A percentile compares a stretch with the other conserved stretches of the same genome.
These are phyloP conservation scores for Escovopsis sp. DNA, from an alignment of 2,329 filamentous ascomycete genomes.

Conservation along the genomic window DNA sequence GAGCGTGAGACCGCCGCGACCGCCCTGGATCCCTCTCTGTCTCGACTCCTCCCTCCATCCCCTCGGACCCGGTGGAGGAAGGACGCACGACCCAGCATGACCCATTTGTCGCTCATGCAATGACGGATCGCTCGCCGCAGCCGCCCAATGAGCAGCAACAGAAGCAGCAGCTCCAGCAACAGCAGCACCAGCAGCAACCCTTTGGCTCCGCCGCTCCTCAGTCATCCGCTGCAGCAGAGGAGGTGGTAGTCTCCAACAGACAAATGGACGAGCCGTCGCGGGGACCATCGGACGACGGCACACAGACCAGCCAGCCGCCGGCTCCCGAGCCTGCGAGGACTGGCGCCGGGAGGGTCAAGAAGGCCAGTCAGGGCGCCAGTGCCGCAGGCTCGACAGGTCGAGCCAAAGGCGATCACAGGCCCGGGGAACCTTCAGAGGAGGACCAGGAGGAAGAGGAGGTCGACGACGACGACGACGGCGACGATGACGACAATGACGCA, in stretches of 20 bases:
- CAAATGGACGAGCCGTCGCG: neutral
- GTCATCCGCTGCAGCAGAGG: neutral
- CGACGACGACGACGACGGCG: conserved; percentile 9
- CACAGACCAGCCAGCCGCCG: too few relatives aligned
- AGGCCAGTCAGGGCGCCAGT: neutral
- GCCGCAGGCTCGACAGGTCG: conserved; percentile 1
- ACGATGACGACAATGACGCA: conserved; percentile 12
- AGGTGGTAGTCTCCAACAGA: neutral
- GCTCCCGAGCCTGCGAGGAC: too few relatives aligned
- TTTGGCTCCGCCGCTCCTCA: neutral
- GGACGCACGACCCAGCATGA: conserved; percentile 14
- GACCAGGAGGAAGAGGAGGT: conserved; percentile 7
- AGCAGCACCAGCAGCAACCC: conserved; percentile 1
- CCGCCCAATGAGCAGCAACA: conserved; percentile 12
- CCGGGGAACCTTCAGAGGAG: conserved; percentile 8
- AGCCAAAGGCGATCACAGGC: neutral
- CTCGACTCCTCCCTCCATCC: conserved; percentile 2
- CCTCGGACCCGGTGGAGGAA: conserved; percentile 4
- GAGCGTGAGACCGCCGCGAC: neutral
- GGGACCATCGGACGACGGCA: too few relatives aligned
- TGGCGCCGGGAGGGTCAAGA: conserved; percentile 6
- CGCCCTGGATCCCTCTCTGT: neutral
- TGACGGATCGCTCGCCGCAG: conserved; percentile 26
- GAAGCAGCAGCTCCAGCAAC: conserved; percentile 1
- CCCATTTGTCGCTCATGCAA: conserved; percentile 15